Base-by-base conservation (phyloP, 179 eudicot species). In the Amaranthus tricolor region DNA sequence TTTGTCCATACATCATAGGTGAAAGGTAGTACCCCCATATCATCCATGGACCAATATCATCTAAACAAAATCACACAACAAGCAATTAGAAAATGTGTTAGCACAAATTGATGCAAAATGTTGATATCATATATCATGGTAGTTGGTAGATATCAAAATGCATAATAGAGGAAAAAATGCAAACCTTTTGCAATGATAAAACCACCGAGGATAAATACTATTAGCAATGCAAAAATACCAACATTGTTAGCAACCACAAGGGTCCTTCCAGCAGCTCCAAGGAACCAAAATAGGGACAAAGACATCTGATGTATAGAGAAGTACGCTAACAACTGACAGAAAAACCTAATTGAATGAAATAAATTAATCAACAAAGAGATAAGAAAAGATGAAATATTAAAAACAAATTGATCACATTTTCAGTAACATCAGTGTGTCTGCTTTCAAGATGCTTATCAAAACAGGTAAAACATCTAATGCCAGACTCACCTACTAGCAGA, bases 1-100 rank as follows among this genome's bases (percentile, higher is more conserved):
- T 89, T 61, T 92, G 97, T 52, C 92, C 98, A 74, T 91, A 93
- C 82, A 86, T 86, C 97, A 92, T 88, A 15, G 97, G 97, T 75
- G 97, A 91, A 70, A 85, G 66, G 74, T 91, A 92, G 68, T 92
- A 92, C 14, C 82, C 98, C 98, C 98, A 93, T 79, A 88, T 84
- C 88, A 91, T 87, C 94, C 92, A 93, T n/a, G 96, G 89, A 61
- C 78, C 82, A 77, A 93, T 84, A 79, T 93, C 97, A 86, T 76
- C 98, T 92, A 81, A 68, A 68, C 20, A 65, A 50, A 74, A 20
- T 54, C 73, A 44, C 24, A 65, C 2, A 55, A 16, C 7, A 65
- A 31, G 6, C n/a, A 64, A 72, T 21, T 52, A 24, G 53, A 16
- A 45, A 56, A 62, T 17, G 24, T 62, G 66, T 7, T 58, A 58